Base-by-base conservation (phyloP, 768 basidiomycete species). In the Phylloporus scabripes region DNA sequence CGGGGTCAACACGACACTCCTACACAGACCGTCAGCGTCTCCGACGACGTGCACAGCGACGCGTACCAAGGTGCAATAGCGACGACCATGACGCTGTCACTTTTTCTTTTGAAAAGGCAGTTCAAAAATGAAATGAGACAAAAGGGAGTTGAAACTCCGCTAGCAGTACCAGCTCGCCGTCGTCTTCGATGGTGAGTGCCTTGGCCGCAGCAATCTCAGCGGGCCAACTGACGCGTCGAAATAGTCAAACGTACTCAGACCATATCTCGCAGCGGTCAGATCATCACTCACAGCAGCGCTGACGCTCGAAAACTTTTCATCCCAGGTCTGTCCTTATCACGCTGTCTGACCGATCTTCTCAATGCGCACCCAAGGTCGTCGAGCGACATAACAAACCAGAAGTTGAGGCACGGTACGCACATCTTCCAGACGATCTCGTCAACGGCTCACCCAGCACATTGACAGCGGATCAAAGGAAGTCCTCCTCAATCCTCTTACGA, bases 381-480 rank as follows among this genome's bases (percentile, higher is more conserved):
- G 95, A 97, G 69, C 76, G 95, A 42, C 95, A 97, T 73, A 97
- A 98, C 69, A 92, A 93, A 60, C 95, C 95, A 44, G 95, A 98
- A 66, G 83, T 97, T 11, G 95, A 98, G 70, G 83, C 83, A 28
- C 77, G 77, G 94, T 93, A 66, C 55, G 79, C 61, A 20, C 9
- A 33, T 14, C 37, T 28, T 15, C 3, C 5, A 9, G 3, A 2
- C 32, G 45, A 46, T 53, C 1, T 14, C 18, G 26, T 24, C 15
- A 42, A 23, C 36, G 15, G 31, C 53, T 56, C 45, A 62, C 3
- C n/a, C 26, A 18, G 37, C 20, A 32, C 20, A 23, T 18, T 31
- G 29, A n/a, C 66, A 94, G 94, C 43, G 82, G 82, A 53, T 95
- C 96, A 4, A 90, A 86, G 63, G 96, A 98, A 72, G 93, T 93